Base-by-base conservation (phyloP, 768 basidiomycete genomes). In the Agrocybe chaxingu region DNA sequence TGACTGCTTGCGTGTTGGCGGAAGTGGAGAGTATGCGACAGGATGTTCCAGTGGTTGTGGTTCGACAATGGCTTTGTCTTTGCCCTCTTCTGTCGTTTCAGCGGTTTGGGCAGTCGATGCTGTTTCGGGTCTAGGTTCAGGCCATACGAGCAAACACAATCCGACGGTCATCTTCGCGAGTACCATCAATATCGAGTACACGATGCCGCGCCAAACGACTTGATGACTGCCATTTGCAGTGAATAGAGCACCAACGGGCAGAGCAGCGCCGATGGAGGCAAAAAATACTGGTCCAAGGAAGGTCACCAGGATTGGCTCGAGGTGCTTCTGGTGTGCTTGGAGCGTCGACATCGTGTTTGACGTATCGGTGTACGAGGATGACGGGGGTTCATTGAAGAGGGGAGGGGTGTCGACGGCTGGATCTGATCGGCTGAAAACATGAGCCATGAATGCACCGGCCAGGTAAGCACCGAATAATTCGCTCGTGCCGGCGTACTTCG, bases 241-340 rank as follows among this genome's bases (percentile, higher is more conserved):
- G 38, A 71, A 67, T 13, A 76, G 60, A 9, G 70, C 62, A 7
- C 70, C 63, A 41, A 76, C 66, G 1, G 82, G 83, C 42, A 85
- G 74, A 0, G 79, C 71, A 42, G 68, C 72, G 1, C 84, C 85
- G 40, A 87, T 82, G 34, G 81, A 82, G 5, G 77, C 80, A 53
- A 87, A 87, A 70, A 87, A 87, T 2, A 87, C 61, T 1, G 87
- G 85, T 0, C 75, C 72, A 19, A 87, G 67, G 33, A 87, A 55
- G 39, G 62, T 61, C 39, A 67, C 56, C 44, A 76, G 66, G 12
- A 76, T 38, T 11, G 74, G 73, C 40, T 54, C 51, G 46, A 81
- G 53, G 50, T 71, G 66, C 5, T 24, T 24, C 24, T 24, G 24
- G 24, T 1, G 42, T 35, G 7, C 70, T 57, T 64, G 76, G 81